Percentiles rank a stretch among this genome's conserved stretches.
These are phyloP conservation scores for Lodderomyces metapsilosis DNA, from an alignment of 1,139 yeast genomes.

Conservation along the genomic window DNA sequence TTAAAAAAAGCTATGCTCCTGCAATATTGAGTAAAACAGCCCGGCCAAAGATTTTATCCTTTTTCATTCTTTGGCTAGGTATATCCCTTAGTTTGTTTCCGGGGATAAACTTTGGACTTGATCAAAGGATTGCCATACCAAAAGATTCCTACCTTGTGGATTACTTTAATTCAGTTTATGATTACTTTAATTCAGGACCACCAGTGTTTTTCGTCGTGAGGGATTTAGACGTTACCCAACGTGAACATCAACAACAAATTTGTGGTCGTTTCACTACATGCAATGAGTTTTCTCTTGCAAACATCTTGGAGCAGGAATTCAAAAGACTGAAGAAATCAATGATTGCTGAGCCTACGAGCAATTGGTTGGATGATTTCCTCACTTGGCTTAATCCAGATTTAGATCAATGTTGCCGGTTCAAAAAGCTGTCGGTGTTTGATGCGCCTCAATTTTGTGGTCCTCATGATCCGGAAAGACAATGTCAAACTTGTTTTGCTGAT, in stretches of 20 bases:
- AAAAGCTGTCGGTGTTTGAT: constrained; percentile 30
- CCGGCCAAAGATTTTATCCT: constrained; percentile 47
- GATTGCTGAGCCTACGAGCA: constrained; percentile 77
- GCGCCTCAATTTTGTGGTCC: constrained; percentile 60
- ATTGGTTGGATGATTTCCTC: constrained; percentile 91
- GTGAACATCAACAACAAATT: constrained; percentile 63
- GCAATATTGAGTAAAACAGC: constrained; percentile 48
- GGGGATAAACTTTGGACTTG: constrained; percentile 70
- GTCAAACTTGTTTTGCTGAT: constrained; percentile 66
- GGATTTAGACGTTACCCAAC: constrained; percentile 58
- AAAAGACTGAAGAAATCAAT: constrained; percentile 63
- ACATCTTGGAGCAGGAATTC: constrained; percentile 84
- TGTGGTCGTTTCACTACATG: constrained; percentile 92
- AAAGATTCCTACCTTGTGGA: constrained; percentile 73
- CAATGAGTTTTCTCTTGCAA: constrained; percentile 71
- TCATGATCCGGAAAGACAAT: constrained; percentile 64
- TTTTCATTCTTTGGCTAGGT: constrained; percentile 65
- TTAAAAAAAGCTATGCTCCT: constrained; percentile 44
- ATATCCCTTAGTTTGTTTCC: constrained; percentile 71
- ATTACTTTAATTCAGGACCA: constrained; percentile 81
- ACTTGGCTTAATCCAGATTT: constrained; percentile 84
- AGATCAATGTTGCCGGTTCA: constrained; percentile 80
- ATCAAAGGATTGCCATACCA: constrained; percentile 88
- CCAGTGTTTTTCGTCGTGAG: constrained; percentile 83
- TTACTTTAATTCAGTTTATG: constrained; percentile 75